phyloP scores from a whole-genome alignment of 2,329 filamentous ascomycete genomes.

The Xenosphaeropsis pyriputrescens region DNA sequence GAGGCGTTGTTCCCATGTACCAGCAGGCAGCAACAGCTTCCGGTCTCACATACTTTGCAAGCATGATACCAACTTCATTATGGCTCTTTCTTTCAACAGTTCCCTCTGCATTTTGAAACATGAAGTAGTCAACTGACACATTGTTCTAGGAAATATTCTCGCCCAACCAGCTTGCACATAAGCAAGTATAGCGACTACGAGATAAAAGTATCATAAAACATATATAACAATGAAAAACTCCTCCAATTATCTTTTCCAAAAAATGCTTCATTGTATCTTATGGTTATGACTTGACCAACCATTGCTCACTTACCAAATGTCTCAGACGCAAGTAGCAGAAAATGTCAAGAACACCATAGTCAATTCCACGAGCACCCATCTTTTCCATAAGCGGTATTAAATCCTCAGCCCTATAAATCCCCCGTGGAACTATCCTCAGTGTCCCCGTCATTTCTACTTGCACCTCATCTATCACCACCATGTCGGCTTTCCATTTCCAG shows the following conservation, averaged over 20 bases:
- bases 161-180: conserved; percentile 15
- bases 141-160: conserved; percentile 12
- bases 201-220: background rate
- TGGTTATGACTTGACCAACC: background rate
- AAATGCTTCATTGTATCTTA: background rate
- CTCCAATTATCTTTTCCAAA: background rate
- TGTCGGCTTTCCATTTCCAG: background rate
- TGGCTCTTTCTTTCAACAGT: too few species aligned
- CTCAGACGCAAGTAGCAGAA: background rate
- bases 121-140: background rate
- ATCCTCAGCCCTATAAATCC: background rate
- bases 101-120: too few species aligned
- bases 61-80: too few species aligned
- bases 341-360: background rate
- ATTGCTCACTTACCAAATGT: background rate
- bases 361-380: background rate
- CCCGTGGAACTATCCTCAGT: background rate
- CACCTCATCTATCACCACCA: background rate
- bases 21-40: too few species aligned
- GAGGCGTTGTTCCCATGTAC: too few species aligned
- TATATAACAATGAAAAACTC: background rate
- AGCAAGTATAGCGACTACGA: background rate
- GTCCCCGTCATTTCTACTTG: background rate
- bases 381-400: too few species aligned
- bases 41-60: too few species aligned